Conservation (phyloP, 495 filamentous ascomycete species). For the Podospora didyma region DNA sequence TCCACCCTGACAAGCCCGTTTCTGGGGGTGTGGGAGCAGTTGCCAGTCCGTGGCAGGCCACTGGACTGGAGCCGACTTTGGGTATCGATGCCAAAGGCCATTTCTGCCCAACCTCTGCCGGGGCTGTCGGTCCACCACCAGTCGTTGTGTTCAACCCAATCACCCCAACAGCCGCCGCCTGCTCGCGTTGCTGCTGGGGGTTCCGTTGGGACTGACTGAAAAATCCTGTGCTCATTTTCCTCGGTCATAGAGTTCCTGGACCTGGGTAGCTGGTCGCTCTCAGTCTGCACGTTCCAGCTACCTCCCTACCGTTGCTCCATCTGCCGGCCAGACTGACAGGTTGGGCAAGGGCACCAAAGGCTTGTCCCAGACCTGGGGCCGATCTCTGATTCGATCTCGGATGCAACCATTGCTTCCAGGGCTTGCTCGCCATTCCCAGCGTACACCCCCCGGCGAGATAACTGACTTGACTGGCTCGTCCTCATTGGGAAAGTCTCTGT, state of each 20-base stretch:
- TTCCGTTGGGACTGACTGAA: background rate
- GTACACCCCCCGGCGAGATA: background rate
- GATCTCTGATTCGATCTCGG: constrained; percentile 31
- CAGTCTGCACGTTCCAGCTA: background rate
- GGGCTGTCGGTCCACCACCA: constrained; percentile 28
- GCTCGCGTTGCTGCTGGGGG: background rate
- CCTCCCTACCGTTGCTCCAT: constrained; percentile 3
- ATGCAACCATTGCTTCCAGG: constrained; percentile 17
- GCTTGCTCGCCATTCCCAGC: background rate
- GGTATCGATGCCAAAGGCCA: constrained; percentile 31
- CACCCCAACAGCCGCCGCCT: constrained; percentile 13
- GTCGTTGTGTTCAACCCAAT: constrained; percentile 27
- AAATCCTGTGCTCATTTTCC: background rate
- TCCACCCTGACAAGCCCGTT: constrained; percentile 18
- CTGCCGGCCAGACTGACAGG: background rate
- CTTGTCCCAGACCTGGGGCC: constrained; percentile 9
- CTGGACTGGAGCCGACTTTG: constrained; percentile 27
- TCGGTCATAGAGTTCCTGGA: no score
- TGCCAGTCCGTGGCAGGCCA: constrained; percentile 23
- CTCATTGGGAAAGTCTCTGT: constrained; percentile 1
- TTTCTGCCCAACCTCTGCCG: constrained; percentile 35
- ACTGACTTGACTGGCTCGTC: no score
- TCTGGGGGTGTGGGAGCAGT: constrained; percentile 25
- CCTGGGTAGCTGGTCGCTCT: background rate
- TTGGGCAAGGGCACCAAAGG: constrained; percentile 11